Evolutionary conservation across 2,329 filamentous ascomycete genomes (phyloP), one percentile per base, ranked within the genome.

Genomic region (Sarocladiaceae sp.): DNA sequence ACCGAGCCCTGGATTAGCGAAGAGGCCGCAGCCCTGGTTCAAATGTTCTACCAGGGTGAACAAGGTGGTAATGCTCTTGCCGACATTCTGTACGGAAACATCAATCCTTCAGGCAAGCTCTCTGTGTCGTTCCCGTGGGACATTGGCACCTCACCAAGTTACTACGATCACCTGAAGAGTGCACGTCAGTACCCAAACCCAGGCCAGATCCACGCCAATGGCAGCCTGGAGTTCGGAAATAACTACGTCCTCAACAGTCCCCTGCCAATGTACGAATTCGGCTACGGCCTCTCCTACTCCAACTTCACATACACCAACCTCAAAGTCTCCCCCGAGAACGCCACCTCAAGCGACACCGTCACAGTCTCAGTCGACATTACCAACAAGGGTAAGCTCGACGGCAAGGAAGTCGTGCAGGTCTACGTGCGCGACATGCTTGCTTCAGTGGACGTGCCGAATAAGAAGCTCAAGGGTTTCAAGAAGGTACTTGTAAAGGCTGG

Each of bases 21-120:
- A 28, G 74, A 76, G 23, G 83, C 86, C 0, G 73, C 82, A 0
- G 85, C 84, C 0, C 75, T 90, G 0, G 71, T 90, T 0, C 86
- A 90, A 62, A 86, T 89, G 65, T 90, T 90, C 68, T 90, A 90
- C 59, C 84, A 84, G 6, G 84, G 82, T 0, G 84, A 88, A 59
- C 73, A 88, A 68, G 84, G 84, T 22, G 84, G 85, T 0, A 71
- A 83, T 54, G 84, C 84, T 1, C 73, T 88, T 1, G 84, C 85
- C 0, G 82, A 87, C 55, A 72, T 88, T 26, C 71, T 88, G 2
- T 85, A 82, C 59, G 85, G 85, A 23, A 71, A 80, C 52, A 76
- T 79, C 50, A 87, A 84, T 64, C 84, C 84, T 0, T 83, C 79
- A 1, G 85, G 85, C 35, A 85, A 81, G 63, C 75, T 88, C 12